These are phyloP conservation scores for Hypoxylon sp. DNA, from an alignment of 2,329 filamentous ascomycete species.

Conservation along the genomic window DNA sequence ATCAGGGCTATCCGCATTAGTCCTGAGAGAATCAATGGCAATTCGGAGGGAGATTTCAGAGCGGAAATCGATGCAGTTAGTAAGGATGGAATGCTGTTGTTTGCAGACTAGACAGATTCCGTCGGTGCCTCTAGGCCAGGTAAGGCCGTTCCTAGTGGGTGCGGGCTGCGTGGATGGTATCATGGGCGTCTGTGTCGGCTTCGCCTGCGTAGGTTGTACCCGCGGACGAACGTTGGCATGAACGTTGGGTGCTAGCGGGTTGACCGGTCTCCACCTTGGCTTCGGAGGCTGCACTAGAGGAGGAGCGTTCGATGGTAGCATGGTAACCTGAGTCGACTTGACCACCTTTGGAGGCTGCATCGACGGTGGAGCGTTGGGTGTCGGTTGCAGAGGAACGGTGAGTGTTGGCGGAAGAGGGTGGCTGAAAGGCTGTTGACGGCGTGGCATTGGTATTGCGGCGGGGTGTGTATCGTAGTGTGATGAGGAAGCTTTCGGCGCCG, in stretches of 20 bases:
- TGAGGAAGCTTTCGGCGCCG: not conserved
- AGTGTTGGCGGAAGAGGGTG: not conserved
- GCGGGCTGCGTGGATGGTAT: not conserved
- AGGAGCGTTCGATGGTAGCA: not conserved
- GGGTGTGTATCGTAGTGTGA: not conserved
- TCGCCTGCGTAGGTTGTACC: not conserved
- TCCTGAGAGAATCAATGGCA: constrained; percentile 51
- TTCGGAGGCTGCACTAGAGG: not conserved
- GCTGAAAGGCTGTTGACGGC: not conserved
- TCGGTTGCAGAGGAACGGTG: not conserved
- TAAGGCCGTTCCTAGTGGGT: not conserved
- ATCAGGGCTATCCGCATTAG: constrained; percentile 11
- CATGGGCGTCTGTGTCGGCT: not conserved
- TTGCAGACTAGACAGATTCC: constrained; percentile 46
- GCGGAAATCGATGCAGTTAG: constrained; percentile 48
- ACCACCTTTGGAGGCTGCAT: constrained; percentile 1
- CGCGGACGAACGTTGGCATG: too few relatives aligned
- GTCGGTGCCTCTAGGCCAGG: constrained; percentile 34
- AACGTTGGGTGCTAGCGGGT: too few relatives aligned
- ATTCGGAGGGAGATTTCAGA: constrained; percentile 51
- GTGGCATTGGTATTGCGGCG: not conserved
- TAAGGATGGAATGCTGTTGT: constrained; percentile 27
- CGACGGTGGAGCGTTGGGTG: not conserved
- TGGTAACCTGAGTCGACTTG: constrained; percentile 1
- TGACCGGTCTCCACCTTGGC: too few relatives aligned